These are phyloP conservation scores for Pharnaceum exiguum DNA, from an alignment of 148 eudicot genomes.

Conservation along the genomic window DNA sequence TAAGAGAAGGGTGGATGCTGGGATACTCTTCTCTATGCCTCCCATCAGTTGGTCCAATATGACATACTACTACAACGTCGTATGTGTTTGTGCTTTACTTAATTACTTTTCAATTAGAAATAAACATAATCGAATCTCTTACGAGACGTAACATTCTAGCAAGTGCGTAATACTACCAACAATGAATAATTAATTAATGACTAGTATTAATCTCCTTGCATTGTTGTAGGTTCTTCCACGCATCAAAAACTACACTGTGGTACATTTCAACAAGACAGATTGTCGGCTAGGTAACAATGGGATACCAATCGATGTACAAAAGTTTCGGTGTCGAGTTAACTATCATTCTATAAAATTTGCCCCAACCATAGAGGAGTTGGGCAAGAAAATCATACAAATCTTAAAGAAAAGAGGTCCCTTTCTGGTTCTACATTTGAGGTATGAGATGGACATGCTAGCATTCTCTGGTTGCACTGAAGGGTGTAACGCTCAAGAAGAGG, in stretches of 20 bases:
- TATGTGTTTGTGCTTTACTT: not conserved
- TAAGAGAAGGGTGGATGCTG: slow-evolving; percentile 24
- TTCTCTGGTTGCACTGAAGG: slow-evolving; percentile 47
- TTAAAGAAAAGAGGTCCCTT: slow-evolving; percentile 32
- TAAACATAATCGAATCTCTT: too few species aligned
- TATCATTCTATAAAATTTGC: slow-evolving; percentile 25
- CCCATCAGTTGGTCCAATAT: slow-evolving; percentile 47
- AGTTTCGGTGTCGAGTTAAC: slow-evolving; percentile 33
- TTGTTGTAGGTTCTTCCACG: slow-evolving; percentile 33
- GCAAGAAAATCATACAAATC: slow-evolving; percentile 22
- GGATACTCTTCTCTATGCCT: slow-evolving; percentile 25
- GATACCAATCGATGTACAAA: slow-evolving; percentile 32
- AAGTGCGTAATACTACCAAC: too few species aligned
- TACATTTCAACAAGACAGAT: slow-evolving; percentile 37
- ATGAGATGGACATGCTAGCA: slow-evolving; percentile 51
- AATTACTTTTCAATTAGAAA: too few species aligned
- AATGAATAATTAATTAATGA: too few species aligned
- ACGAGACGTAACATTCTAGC: too few species aligned
- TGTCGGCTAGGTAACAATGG: slow-evolving; percentile 43
- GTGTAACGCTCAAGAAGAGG: slow-evolving; percentile 25
- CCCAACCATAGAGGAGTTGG: slow-evolving; percentile 28
- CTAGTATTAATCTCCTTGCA: too few species aligned
- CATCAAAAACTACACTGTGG: slow-evolving; percentile 21
- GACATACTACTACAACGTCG: slow-evolving; percentile 28
- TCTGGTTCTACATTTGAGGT: slow-evolving; percentile 38